These are phyloP conservation scores for Pichia sp. DNA, from an alignment of 1,139 yeast species.

Conservation along the genomic window DNA sequence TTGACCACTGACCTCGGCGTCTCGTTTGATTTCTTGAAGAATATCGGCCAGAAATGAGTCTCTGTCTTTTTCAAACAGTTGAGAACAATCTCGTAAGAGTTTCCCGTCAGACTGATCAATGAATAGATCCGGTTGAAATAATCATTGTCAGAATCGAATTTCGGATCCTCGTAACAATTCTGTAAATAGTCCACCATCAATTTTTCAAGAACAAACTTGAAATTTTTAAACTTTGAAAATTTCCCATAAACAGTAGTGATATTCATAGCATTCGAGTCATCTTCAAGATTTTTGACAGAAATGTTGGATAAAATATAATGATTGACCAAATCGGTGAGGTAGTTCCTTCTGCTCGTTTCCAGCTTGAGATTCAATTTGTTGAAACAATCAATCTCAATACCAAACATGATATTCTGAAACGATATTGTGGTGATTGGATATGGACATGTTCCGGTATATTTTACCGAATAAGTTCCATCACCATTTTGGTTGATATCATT, in stretches of 20 bases:
- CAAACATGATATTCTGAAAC: conserved; percentile 31
- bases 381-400: conserved; percentile 31
- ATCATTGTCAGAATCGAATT: conserved; percentile 22
- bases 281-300: conserved; percentile 18
- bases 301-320: conserved; percentile 30
- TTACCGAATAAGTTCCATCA: conserved; percentile 17
- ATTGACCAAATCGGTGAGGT: conserved; percentile 30
- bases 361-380: conserved; percentile 24
- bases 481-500: conserved; percentile 21
- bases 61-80: conserved; percentile 59
- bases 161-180: conserved; percentile 26
- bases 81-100: conserved; percentile 28
- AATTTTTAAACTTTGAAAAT: conserved; percentile 31
- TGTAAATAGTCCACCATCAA: conserved; percentile 34
- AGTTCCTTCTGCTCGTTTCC: conserved; percentile 30
- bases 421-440: conserved; percentile 32
- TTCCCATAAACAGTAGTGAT: conserved; percentile 26
- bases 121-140: conserved; percentile 29
- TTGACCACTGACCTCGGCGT: conserved; percentile 39
- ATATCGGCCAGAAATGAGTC: conserved; percentile 52
- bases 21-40: conserved; percentile 41
- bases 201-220: conserved; percentile 32
- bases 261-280: conserved; percentile 24
- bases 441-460: conserved; percentile 30
- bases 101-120: conserved; percentile 33